Conservation (phyloP, 257 asterid species). For the Rehmannia glutinosa region DNA sequence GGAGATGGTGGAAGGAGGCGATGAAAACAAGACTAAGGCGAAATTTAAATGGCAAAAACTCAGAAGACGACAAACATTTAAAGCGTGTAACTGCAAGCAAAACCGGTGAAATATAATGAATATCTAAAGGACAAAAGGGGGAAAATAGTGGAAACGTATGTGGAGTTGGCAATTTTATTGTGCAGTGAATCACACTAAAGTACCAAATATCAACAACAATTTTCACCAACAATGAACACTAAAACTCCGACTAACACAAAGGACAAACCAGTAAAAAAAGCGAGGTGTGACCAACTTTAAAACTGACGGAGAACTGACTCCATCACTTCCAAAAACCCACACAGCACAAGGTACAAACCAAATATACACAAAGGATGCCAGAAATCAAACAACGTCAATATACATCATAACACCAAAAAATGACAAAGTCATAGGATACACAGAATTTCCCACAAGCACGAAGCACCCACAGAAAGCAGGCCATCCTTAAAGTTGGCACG, state of each 20-base stretch:
- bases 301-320: constrained; percentile 3
- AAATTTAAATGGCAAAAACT: constrained; percentile 18
- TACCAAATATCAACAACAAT: constrained; percentile 9
- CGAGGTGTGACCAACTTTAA: background rate
- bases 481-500: background rate
- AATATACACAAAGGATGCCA: background rate
- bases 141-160: constrained; percentile 2
- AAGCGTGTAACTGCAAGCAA: constrained; percentile 8
- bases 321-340: background rate
- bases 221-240: constrained; percentile 14
- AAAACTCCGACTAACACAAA: constrained; percentile 10
- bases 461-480: background rate
- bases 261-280: constrained; percentile 6
- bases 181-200: constrained; percentile 12
- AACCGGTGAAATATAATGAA: constrained; percentile 26
- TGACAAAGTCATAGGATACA: background rate
- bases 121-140: constrained; percentile 22
- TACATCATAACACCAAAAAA: constrained; percentile 6
- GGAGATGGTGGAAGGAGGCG: constrained; percentile 12
- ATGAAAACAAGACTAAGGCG: constrained; percentile 27
- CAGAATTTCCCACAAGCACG: background rate
- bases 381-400: background rate
- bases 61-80: constrained; percentile 17
- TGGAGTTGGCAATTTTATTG: constrained; percentile 4
- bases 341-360: constrained; percentile 1